Evolutionary conservation across 495 filamentous ascomycete species (phyloP).

Genomic region (Penicillium taxi): DNA sequence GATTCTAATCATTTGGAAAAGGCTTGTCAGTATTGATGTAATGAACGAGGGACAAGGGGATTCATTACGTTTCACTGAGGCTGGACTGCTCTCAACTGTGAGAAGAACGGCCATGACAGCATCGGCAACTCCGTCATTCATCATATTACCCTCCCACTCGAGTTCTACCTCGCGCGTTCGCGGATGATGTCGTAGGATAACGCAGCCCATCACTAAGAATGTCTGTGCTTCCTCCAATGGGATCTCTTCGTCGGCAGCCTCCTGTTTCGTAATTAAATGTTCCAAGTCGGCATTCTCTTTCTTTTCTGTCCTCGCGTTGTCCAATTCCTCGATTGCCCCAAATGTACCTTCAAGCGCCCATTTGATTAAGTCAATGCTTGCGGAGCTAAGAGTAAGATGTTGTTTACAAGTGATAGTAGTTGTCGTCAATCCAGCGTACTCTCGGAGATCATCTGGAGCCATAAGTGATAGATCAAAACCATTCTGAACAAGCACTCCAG

Average conservation of each 20-base stretch:
- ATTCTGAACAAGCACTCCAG: slow-evolving; percentile 89
- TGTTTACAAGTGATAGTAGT: slow-evolving; percentile 90
- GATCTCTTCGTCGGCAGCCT: slow-evolving; percentile 47
- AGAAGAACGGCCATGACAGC: slow-evolving; percentile 87
- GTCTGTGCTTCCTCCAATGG: slow-evolving; percentile 35
- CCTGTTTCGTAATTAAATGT: too few species aligned
- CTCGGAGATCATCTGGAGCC: slow-evolving; percentile 89
- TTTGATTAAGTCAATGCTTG: slow-evolving; percentile 80
- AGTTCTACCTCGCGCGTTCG: slow-evolving; percentile 71
- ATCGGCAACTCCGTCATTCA: slow-evolving; percentile 96
- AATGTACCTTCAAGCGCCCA: slow-evolving; percentile 95
- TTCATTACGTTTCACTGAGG: slow-evolving; percentile 82
- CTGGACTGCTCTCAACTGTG: slow-evolving; percentile 83
- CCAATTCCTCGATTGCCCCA: slow-evolving; percentile 69
- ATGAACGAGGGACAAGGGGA: background rate
- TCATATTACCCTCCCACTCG: slow-evolving; percentile 96
- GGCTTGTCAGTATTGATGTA: slow-evolving; percentile 11
- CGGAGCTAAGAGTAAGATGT: slow-evolving; percentile 72
- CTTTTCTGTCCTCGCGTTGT: slow-evolving; percentile 27
- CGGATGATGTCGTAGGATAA: slow-evolving; percentile 59
- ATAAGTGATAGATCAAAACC: slow-evolving; percentile 94
- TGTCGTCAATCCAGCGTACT: slow-evolving; percentile 91
- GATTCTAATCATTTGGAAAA: slow-evolving; percentile 41
- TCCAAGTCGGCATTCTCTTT: slow-evolving; percentile 30
- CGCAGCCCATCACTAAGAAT: slow-evolving; percentile 86